These are phyloP conservation scores for Nakataea oryzae DNA, from an alignment of 2,329 filamentous ascomycete genomes.

Conservation along the genomic window DNA sequence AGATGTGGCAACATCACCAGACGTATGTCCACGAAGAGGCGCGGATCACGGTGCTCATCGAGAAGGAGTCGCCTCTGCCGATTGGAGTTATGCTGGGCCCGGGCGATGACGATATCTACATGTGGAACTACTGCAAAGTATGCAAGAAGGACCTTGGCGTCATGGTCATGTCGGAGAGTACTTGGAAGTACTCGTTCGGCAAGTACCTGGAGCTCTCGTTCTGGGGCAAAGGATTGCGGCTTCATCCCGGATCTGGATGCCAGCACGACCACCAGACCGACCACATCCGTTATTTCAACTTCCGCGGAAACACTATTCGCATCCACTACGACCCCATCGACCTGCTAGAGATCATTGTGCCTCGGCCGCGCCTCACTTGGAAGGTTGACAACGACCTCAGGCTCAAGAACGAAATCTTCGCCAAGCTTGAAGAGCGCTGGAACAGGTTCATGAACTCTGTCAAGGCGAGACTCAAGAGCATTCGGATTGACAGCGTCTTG, in stretches of 20 bases:
- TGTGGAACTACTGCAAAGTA: slow-evolving; percentile 95
- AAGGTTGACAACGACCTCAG: slow-evolving; percentile 91
- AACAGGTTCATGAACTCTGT: slow-evolving; percentile 83
- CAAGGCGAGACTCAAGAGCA: slow-evolving; percentile 70
- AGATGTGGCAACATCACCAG: slow-evolving; percentile 85
- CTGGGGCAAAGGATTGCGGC: slow-evolving; percentile 78
- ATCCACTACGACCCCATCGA: slow-evolving; percentile 91
- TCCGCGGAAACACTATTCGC: slow-evolving; percentile 72
- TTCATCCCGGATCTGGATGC: slow-evolving; percentile 60
- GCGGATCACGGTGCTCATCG: slow-evolving; percentile 82
- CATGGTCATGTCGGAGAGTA: slow-evolving; percentile 83
- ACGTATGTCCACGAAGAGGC: slow-evolving; percentile 97
- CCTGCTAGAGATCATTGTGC: slow-evolving; percentile 88
- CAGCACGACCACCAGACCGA: slow-evolving; percentile 88
- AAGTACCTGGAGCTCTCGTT: slow-evolving; percentile 98
- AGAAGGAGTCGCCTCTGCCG: slow-evolving; percentile 44
- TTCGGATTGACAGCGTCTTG: slow-evolving; percentile 82
- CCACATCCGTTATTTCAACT: slow-evolving; percentile 86
- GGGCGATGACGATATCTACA: slow-evolving; percentile 60
- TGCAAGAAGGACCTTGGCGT: slow-evolving; percentile 86
- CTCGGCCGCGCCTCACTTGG: slow-evolving; percentile 84
- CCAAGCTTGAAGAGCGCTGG: slow-evolving; percentile 70
- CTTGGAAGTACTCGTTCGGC: slow-evolving; percentile 97
- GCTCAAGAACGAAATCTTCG: slow-evolving; percentile 87
- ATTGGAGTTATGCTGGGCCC: slow-evolving; percentile 36